Conservation (phyloP, 1,139 yeast species). For the Hyphopichia buzzinii region DNA sequence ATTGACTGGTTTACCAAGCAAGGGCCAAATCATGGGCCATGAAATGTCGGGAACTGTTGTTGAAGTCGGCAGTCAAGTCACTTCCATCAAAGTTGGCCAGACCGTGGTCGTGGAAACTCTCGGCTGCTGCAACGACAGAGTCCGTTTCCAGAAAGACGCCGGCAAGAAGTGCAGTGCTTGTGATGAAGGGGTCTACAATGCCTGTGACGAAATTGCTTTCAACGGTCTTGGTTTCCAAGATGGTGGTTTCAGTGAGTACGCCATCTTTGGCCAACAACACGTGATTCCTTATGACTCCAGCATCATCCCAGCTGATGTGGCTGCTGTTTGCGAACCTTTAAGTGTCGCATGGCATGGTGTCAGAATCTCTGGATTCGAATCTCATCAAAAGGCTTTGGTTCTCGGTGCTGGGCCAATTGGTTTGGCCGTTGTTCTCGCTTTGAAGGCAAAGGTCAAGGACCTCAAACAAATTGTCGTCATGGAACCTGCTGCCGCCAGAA, state of each 20-base stretch:
- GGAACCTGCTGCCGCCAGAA: slow-evolving; percentile 57
- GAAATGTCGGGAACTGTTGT: slow-evolving; percentile 51
- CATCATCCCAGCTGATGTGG: slow-evolving; percentile 48
- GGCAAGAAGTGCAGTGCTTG: slow-evolving; percentile 41
- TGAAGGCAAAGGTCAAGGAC: slow-evolving; percentile 45
- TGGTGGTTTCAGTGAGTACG: slow-evolving; percentile 51
- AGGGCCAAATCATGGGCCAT: slow-evolving; percentile 44
- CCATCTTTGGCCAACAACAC: slow-evolving; percentile 48
- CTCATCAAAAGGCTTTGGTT: slow-evolving; percentile 40
- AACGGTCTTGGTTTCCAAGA: slow-evolving; percentile 48
- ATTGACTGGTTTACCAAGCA: slow-evolving; percentile 14
- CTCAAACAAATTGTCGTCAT: slow-evolving; percentile 55
- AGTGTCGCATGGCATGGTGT: slow-evolving; percentile 63
- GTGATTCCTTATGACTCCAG: slow-evolving; percentile 43
- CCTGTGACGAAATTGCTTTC: slow-evolving; percentile 42
- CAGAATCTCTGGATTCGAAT: slow-evolving; percentile 39
- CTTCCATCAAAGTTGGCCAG: slow-evolving; percentile 35
- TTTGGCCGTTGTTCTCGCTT: slow-evolving; percentile 51
- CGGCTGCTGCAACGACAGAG: slow-evolving; percentile 41
- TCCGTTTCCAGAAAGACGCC: slow-evolving; percentile 3
- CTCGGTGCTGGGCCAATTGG: slow-evolving; percentile 69
- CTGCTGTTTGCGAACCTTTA: slow-evolving; percentile 56
- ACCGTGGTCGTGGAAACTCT: slow-evolving; percentile 37
- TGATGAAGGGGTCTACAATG: slow-evolving; percentile 42
- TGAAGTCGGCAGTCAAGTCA: slow-evolving; percentile 20